Conservation (phyloP, 352 stramenopile species). For the Pythium monospermum region DNA sequence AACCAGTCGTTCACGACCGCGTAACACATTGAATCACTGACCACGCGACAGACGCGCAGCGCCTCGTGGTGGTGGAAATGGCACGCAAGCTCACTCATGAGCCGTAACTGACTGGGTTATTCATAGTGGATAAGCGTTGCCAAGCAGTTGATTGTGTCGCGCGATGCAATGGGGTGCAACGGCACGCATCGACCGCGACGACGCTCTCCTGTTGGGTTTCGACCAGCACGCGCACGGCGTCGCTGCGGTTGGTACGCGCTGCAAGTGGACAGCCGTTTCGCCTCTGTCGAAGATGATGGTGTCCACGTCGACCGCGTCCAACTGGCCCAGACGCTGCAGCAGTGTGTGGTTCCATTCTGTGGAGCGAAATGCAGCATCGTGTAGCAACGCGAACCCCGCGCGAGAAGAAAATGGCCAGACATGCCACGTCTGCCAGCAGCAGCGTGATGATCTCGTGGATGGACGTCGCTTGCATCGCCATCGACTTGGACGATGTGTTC, state of each 20-base stretch:
- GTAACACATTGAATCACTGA: slow-evolving; percentile 38
- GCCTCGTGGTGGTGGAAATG: slow-evolving; percentile 42
- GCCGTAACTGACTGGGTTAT: slow-evolving; percentile 47
- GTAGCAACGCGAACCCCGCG: slow-evolving; percentile 38
- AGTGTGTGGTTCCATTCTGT: slow-evolving; percentile 49
- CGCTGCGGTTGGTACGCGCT: slow-evolving; percentile 23
- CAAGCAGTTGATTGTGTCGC: slow-evolving; percentile 22
- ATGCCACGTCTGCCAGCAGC: slow-evolving; percentile 47
- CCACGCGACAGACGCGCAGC: slow-evolving; percentile 34
- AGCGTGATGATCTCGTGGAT: slow-evolving; percentile 34
- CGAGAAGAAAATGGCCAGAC: slow-evolving; percentile 43
- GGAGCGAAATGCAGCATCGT: slow-evolving; percentile 47
- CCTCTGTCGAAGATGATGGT: slow-evolving; percentile 25
- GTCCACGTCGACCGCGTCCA: slow-evolving; percentile 33
- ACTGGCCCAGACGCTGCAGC: slow-evolving; percentile 29
- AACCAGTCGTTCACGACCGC: slow-evolving; percentile 75
- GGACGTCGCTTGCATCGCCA: slow-evolving; percentile 12
- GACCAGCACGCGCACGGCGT: slow-evolving; percentile 39
- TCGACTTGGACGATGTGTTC: not conserved
- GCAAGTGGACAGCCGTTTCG: slow-evolving; percentile 64
- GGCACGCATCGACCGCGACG: slow-evolving; percentile 36
- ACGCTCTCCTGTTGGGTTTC: slow-evolving; percentile 27
- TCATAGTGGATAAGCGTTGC: slow-evolving; percentile 58
- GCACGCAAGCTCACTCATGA: slow-evolving; percentile 39
- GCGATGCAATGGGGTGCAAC: slow-evolving; percentile 48